Conservation (phyloP, 2,329 filamentous ascomycete species). For the Aspergillus tanneri region DNA sequence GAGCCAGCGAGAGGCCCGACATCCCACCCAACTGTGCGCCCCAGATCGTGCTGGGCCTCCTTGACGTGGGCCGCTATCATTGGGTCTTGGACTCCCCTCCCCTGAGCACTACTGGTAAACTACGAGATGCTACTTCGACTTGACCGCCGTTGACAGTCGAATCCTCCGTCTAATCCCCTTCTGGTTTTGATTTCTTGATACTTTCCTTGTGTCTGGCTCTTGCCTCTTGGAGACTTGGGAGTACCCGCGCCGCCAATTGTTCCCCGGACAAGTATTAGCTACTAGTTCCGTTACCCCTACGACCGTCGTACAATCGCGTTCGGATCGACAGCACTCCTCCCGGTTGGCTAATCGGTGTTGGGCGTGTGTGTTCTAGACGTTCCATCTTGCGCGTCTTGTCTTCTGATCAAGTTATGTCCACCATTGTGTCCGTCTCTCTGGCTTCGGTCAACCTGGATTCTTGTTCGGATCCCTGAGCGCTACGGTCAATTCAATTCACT, state of each 20-base stretch:
- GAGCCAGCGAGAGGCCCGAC: conserved; percentile 7
- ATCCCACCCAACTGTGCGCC: conserved; percentile 14
- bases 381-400: conserved; percentile 21
- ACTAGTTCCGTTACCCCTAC: conserved; percentile 5
- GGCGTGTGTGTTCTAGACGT: conserved; percentile 25
- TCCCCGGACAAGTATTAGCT: no score
- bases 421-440: conserved; percentile 13
- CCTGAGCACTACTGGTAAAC: conserved; percentile 10
- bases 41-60: conserved; percentile 16
- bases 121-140: conserved; percentile 2
- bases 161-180: conserved; percentile 1
- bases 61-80: conserved; percentile 28
- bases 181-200: neutral
- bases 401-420: conserved; percentile 24
- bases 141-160: conserved; percentile 3
- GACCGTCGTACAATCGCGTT: conserved; percentile 3
- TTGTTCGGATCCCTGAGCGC: no score
- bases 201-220: conserved; percentile 14
- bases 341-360: conserved; percentile 14
- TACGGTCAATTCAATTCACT: conserved; percentile 2
- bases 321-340: conserved; percentile 12
- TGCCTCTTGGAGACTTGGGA: conserved; percentile 7
- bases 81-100: conserved; percentile 20
- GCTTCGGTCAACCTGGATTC: conserved; percentile 18
- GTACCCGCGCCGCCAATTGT: conserved; percentile 1